Conservation (phyloP, 1,284 basidiomycete species). For the Trametes pubescens region DNA sequence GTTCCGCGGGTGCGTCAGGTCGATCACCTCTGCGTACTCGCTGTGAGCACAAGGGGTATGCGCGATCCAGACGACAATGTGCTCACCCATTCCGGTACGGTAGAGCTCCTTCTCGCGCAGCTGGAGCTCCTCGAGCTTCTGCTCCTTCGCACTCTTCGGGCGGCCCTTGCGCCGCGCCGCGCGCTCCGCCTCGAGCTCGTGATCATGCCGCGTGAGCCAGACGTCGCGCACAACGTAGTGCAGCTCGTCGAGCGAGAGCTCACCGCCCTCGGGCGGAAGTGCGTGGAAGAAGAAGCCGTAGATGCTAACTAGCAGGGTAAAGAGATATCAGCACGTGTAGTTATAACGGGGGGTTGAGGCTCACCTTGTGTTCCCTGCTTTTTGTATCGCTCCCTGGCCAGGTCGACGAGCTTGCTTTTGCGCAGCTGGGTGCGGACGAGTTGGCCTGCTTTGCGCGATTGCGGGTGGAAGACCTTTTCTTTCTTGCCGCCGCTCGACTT, state of each 20-base stretch:
- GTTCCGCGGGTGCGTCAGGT: slow-evolving; percentile 80
- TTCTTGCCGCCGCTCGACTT: slow-evolving; percentile 53
- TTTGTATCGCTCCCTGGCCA: slow-evolving; percentile 61
- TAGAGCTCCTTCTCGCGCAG: slow-evolving; percentile 77
- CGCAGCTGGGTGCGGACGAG: slow-evolving; percentile 76
- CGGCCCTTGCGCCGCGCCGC: slow-evolving; percentile 76
- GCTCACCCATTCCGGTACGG: slow-evolving; percentile 84
- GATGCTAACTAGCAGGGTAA: slow-evolving; percentile 65
- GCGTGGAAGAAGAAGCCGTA: slow-evolving; percentile 85
- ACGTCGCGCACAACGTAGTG: slow-evolving; percentile 73
- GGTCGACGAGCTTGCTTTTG: slow-evolving; percentile 72
- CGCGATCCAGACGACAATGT: neutral
- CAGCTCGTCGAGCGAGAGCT: slow-evolving; percentile 71
- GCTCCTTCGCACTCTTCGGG: slow-evolving; percentile 77
- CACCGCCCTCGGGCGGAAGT: slow-evolving; percentile 65
- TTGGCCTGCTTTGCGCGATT: slow-evolving; percentile 85
- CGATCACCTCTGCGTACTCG: slow-evolving; percentile 72
- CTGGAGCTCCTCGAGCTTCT: slow-evolving; percentile 78
- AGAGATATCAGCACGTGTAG: neutral
- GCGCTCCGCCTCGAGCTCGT: slow-evolving; percentile 70
- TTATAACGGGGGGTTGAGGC: neutral
- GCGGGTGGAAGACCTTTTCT: slow-evolving; percentile 82
- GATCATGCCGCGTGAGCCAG: slow-evolving; percentile 81
- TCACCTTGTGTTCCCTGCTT: slow-evolving; percentile 65
- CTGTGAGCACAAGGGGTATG: no score